Evolutionary conservation across 1,284 basidiomycete genomes (phyloP).

Genomic region (Leucoagaricus sp.): DNA sequence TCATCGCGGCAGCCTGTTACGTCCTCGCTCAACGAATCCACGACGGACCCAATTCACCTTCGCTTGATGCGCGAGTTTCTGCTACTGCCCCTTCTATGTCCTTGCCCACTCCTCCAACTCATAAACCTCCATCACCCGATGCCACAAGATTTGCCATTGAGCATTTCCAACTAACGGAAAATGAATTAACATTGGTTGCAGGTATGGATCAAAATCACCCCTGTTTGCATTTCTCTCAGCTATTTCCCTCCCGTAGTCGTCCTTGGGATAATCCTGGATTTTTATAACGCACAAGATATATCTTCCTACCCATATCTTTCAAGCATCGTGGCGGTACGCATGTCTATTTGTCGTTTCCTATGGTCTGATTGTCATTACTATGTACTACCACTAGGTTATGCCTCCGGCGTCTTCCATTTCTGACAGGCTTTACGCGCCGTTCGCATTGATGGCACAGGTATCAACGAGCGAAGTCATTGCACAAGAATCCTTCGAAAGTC

Average conservation of each 20-base stretch:
- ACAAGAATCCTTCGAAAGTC: constrained; percentile 21
- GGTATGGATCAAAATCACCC: constrained; percentile 44
- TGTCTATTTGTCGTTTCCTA: constrained; percentile 3
- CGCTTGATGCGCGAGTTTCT: constrained; percentile 71
- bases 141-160: constrained; percentile 66
- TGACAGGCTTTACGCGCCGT: constrained; percentile 2
- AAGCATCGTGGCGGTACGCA: constrained; percentile 50
- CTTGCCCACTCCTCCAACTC: constrained; percentile 72
- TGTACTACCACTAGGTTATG: constrained; percentile 15
- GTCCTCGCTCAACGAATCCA: constrained; percentile 69
- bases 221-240: neutral
- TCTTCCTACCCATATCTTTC: constrained; percentile 49
- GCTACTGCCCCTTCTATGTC: constrained; percentile 61
- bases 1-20: constrained; percentile 74
- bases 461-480: constrained; percentile 2
- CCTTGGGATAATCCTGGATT: constrained; percentile 68
- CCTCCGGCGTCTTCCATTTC: constrained; percentile 16
- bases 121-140: constrained; percentile 71
- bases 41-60: constrained; percentile 71
- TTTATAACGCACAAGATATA: constrained; percentile 66
- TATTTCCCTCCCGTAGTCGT: constrained; percentile 45
- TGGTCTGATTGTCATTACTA: neutral
- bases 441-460: constrained; percentile 7
- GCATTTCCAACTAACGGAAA: constrained; percentile 61
- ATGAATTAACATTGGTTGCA: constrained; percentile 57